These are phyloP conservation scores for Rhododendron mucronatum DNA, from an alignment of 148 eudicot species.

Conservation along the genomic window DNA sequence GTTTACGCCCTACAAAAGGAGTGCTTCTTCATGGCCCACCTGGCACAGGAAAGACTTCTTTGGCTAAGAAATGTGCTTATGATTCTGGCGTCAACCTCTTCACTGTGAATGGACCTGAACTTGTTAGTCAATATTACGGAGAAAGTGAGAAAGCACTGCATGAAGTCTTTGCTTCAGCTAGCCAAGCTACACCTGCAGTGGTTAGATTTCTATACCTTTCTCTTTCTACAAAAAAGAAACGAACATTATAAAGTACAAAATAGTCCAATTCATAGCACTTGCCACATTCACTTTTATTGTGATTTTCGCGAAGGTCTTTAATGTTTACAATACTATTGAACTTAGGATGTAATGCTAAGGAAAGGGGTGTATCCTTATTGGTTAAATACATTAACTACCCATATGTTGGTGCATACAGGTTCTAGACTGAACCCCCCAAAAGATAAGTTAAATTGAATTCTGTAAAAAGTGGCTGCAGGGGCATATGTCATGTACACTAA, in stretches of 20 bases:
- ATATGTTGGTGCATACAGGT: background rate
- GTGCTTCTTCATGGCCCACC: constrained; percentile 97
- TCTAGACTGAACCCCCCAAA: background rate
- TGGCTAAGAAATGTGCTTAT: constrained; percentile 69
- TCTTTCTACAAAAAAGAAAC: background rate
- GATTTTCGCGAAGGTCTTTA: background rate
- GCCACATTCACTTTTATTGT: background rate
- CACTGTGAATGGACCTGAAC: constrained; percentile 84
- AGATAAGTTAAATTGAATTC: background rate
- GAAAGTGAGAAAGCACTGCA: constrained; percentile 87
- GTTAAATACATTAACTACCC: background rate
- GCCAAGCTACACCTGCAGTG: constrained; percentile 78
- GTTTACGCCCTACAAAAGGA: constrained; percentile 85
- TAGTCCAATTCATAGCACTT: background rate
- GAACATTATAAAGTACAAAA: background rate
- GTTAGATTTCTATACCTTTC: constrained; percentile 39
- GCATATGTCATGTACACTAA: background rate
- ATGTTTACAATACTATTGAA: background rate
- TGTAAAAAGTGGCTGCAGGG: background rate
- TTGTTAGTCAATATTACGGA: constrained; percentile 71
- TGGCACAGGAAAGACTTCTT: constrained; percentile 94
- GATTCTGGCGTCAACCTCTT: constrained; percentile 79
- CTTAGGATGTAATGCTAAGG: background rate
- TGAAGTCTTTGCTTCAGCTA: constrained; percentile 71
- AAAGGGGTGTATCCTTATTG: background rate